A percentile compares a stretch with the other conserved stretches of the same genome.
Evolutionary conservation across 1,139 yeast species (phyloP).

Genomic region (Debaryomyces psychrophilus): DNA sequence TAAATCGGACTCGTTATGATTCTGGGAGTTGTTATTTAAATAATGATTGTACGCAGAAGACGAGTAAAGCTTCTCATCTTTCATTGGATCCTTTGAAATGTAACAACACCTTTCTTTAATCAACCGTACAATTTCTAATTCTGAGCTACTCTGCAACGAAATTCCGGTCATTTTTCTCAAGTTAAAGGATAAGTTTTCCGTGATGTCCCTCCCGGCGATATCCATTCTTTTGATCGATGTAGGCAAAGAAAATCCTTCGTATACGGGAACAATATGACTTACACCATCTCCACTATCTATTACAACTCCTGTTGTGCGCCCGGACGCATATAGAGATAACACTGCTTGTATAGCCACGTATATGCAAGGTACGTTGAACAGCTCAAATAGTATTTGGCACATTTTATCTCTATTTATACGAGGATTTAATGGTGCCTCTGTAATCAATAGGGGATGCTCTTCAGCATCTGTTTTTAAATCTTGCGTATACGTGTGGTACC

Average conservation of each 20-base stretch:
- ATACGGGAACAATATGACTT: conserved; percentile 84
- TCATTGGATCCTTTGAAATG: conserved; percentile 66
- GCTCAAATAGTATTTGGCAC: conserved; percentile 81
- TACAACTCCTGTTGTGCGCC: conserved; percentile 88
- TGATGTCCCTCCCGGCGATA: conserved; percentile 85
- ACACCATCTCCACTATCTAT: conserved; percentile 94
- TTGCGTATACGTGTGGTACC: conserved; percentile 65
- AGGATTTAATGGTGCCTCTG: conserved; percentile 91
- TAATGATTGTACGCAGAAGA: conserved; percentile 27
- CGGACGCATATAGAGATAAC: conserved; percentile 81
- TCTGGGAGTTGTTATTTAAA: conserved; percentile 12
- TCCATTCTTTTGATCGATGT: conserved; percentile 75
- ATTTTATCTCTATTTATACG: conserved; percentile 67
- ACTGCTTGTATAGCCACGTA: conserved; percentile 85
- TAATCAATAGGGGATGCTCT: conserved; percentile 66
- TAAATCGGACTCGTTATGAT: conserved; percentile 25
- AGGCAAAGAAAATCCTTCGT: conserved; percentile 81
- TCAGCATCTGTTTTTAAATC: conserved; percentile 58
- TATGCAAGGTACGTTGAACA: conserved; percentile 84
- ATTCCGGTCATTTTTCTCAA: conserved; percentile 68
- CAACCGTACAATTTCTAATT: conserved; percentile 75
- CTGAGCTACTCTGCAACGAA: conserved; percentile 67
- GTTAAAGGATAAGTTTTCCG: conserved; percentile 70
- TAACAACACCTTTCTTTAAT: conserved; percentile 79
- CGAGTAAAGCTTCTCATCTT: conserved; percentile 65